Evolutionary conservation across 106 monocot species (phyloP).

Genomic region (Posidonia australis): DNA sequence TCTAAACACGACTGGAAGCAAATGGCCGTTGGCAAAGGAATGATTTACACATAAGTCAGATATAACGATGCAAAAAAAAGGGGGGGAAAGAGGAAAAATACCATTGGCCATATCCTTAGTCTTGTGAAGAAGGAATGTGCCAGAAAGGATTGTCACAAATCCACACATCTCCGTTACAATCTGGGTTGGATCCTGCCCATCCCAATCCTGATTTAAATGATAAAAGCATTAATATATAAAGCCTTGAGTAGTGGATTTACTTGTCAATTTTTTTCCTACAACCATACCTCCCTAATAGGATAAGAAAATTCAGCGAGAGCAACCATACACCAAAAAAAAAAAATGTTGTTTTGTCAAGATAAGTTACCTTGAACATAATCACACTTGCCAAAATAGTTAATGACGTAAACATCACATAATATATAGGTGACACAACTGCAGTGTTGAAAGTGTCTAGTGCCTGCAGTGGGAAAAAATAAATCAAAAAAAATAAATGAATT

Average conservation of each 20-base stretch:
- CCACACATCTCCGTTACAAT: constrained; percentile 78
- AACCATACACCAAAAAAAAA: background rate
- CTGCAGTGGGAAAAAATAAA: constrained; percentile 11
- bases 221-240: too few species aligned
- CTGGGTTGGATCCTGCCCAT: constrained; percentile 58
- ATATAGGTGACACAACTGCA: constrained; percentile 62
- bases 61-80: background rate
- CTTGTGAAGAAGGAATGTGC: constrained; percentile 72
- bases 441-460: constrained; percentile 66
- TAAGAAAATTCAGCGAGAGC: background rate
- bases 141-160: constrained; percentile 63
- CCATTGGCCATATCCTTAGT: constrained; percentile 63
- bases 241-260: too few species aligned
- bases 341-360: background rate
- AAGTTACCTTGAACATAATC: constrained; percentile 64
- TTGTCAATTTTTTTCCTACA: too few species aligned
- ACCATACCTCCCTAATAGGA: too few species aligned
- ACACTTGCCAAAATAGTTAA: constrained; percentile 68
- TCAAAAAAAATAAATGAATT: background rate
- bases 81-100: background rate
- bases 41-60: background rate
- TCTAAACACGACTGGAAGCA: background rate
- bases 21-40: background rate
- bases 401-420: constrained; percentile 59
- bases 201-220: constrained; percentile 46